Evolutionary conservation across 352 stramenopile species (phyloP).

Genomic region (Globisporangium nodosum): DNA sequence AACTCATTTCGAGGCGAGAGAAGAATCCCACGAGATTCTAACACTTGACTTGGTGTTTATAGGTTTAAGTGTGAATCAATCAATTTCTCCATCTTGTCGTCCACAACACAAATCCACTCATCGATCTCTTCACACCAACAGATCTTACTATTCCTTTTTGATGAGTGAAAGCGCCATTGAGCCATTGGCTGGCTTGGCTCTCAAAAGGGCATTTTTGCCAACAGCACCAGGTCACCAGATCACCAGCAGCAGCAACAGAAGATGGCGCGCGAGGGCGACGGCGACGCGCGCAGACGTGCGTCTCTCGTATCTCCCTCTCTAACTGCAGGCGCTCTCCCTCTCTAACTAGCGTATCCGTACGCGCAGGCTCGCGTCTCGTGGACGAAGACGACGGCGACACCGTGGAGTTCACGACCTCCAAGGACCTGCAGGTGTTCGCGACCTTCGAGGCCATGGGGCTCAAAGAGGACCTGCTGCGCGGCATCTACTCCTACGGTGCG

Average conservation of each 20-base stretch:
- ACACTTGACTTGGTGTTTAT: no score
- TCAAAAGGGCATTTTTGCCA: neutral
- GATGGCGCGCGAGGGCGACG: slow-evolving; percentile 11
- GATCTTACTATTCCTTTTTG: neutral
- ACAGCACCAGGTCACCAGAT: neutral
- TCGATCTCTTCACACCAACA: no score
- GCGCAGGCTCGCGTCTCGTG: slow-evolving; percentile 47
- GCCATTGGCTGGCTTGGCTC: neutral
- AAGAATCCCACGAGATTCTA: no score
- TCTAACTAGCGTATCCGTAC: slow-evolving; percentile 3
- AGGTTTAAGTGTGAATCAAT: no score
- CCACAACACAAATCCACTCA: no score
- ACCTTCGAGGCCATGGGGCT: slow-evolving; percentile 99
- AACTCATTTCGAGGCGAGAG: no score
- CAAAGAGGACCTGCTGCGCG: slow-evolving; percentile 96
- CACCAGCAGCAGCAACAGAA: neutral
- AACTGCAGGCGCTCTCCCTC: slow-evolving; percentile 6
- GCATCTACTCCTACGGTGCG: slow-evolving; percentile 97
- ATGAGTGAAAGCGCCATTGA: neutral
- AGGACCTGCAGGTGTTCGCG: slow-evolving; percentile 90
- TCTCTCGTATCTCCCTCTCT: slow-evolving; percentile 5
- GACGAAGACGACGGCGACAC: slow-evolving; percentile 63
- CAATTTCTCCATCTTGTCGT: no score
- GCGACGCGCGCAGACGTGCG: slow-evolving; percentile 13
- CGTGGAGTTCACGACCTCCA: slow-evolving; percentile 90